Conservation (phyloP, 176 grass and related monocot genomes). For the Musa itinerans region DNA sequence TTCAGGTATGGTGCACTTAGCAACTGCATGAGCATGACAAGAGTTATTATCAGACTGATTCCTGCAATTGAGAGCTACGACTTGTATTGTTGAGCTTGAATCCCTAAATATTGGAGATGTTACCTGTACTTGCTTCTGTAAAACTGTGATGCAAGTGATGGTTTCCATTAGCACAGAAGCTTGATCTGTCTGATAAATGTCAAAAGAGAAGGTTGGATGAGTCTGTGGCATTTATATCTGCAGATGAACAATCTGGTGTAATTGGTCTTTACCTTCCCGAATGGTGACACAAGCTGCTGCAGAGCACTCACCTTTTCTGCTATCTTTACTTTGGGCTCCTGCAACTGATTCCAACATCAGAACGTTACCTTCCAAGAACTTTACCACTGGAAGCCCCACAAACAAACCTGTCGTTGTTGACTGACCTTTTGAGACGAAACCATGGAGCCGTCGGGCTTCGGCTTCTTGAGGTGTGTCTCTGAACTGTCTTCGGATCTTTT, state of each 20-base stretch:
- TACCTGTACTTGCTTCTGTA: slow-evolving; percentile 20
- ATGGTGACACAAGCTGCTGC: slow-evolving; percentile 23
- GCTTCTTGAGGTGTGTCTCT: not conserved
- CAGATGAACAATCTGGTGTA: not conserved
- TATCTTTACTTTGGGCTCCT: slow-evolving; percentile 19
- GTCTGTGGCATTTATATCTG: not conserved
- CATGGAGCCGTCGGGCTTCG: not conserved
- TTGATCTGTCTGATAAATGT: slow-evolving; percentile 9
- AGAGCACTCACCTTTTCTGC: slow-evolving; percentile 20
- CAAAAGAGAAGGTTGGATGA: not conserved
- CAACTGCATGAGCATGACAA: not conserved
- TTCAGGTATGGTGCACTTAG: slow-evolving; percentile 3
- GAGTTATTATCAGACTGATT: not conserved
- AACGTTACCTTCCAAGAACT: not conserved
- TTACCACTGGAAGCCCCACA: not conserved
- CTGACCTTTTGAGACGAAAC: slow-evolving; percentile 7
- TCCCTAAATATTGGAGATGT: not conserved
- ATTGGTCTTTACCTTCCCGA: slow-evolving; percentile 11
- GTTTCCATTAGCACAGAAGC: slow-evolving; percentile 16
- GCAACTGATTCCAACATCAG: not conserved
- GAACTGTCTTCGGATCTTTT: slow-evolving; percentile 2
- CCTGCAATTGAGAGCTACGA: too few species aligned
- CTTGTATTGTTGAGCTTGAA: too few species aligned
- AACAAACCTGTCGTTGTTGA: too few species aligned
- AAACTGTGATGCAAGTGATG: slow-evolving; percentile 14